These are phyloP conservation scores for Talaromyces marneffei DNA, from an alignment of 2,329 filamentous ascomycete species.

Conservation along the genomic window DNA sequence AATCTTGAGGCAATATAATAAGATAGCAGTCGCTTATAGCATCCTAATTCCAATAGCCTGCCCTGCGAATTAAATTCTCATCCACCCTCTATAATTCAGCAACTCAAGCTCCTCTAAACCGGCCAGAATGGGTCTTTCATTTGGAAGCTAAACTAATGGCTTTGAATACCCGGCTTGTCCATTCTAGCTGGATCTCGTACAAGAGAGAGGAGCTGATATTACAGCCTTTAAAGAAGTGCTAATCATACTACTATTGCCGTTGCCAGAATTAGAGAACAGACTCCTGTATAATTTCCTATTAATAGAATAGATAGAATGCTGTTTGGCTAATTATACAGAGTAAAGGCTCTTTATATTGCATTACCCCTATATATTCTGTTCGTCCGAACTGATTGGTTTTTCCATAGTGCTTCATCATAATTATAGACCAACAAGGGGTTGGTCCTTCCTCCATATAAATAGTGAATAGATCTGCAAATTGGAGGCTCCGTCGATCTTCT, in stretches of 20 bases:
- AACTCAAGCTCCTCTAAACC: neutral
- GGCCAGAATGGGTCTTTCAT: neutral
- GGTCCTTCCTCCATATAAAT: neutral
- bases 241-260: neutral
- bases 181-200: neutral
- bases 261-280: too few relatives aligned
- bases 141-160: neutral
- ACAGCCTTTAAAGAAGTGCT: neutral
- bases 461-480: neutral
- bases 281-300: too few relatives aligned
- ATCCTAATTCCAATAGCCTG: neutral
- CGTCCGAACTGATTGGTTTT: neutral
- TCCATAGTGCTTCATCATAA: neutral
- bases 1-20: neutral
- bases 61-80: neutral
- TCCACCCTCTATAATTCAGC: neutral
- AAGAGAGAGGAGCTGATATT: neutral
- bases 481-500: neutral
- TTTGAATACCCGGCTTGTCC: neutral
- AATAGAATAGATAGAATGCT: too few relatives aligned
- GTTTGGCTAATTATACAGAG: constrained; percentile 1
- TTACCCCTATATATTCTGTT: constrained; percentile 1
- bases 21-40: neutral
- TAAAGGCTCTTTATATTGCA: neutral
- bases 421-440: neutral